phyloP scores from a whole-genome alignment of 495 filamentous ascomycete species.

The Tuber magnatum region DNA sequence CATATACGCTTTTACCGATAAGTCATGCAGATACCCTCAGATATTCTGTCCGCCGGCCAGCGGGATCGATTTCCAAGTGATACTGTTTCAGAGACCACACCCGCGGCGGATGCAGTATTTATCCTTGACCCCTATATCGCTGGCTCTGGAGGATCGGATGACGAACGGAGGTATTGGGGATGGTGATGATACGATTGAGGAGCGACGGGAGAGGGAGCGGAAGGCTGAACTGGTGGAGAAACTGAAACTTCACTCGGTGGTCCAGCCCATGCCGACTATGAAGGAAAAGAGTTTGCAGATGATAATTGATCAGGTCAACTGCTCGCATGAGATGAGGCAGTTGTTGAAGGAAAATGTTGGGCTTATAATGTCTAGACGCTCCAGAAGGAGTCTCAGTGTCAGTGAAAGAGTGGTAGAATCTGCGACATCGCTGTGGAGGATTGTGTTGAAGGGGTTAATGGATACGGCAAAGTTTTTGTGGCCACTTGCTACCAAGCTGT shows the following conservation, averaged over 20 bases:
- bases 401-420: slow-evolving; percentile 93
- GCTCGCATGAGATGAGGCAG: slow-evolving; percentile 77
- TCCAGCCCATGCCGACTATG: slow-evolving; percentile 63
- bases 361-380: slow-evolving; percentile 63
- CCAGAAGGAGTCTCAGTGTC: slow-evolving; percentile 79
- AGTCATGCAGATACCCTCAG: slow-evolving; percentile 54
- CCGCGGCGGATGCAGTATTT: slow-evolving; percentile 94
- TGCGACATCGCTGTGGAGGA: slow-evolving; percentile 71
- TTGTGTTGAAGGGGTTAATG: slow-evolving; percentile 61
- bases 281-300: slow-evolving; percentile 74
- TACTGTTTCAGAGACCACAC: slow-evolving; percentile 78
- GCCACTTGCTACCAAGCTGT: slow-evolving; percentile 64
- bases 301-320: slow-evolving; percentile 94
- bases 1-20: slow-evolving; percentile 59
- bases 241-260: slow-evolving; percentile 75
- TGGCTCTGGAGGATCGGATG: slow-evolving; percentile 75
- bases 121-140: slow-evolving; percentile 77
- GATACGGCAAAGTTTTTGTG: slow-evolving; percentile 68
- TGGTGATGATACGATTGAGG: slow-evolving; percentile 52
- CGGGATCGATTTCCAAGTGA: slow-evolving; percentile 67
- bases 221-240: slow-evolving; percentile 71
- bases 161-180: slow-evolving; percentile 54
- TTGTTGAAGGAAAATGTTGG: slow-evolving; percentile 81
- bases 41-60: slow-evolving; percentile 61
- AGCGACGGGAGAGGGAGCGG: slow-evolving; percentile 49